A percentile compares a stretch with the other conserved stretches of the same genome.
phyloP scores from a whole-genome alignment of 2,329 filamentous ascomycete species.

The Calonectria honghensis region DNA sequence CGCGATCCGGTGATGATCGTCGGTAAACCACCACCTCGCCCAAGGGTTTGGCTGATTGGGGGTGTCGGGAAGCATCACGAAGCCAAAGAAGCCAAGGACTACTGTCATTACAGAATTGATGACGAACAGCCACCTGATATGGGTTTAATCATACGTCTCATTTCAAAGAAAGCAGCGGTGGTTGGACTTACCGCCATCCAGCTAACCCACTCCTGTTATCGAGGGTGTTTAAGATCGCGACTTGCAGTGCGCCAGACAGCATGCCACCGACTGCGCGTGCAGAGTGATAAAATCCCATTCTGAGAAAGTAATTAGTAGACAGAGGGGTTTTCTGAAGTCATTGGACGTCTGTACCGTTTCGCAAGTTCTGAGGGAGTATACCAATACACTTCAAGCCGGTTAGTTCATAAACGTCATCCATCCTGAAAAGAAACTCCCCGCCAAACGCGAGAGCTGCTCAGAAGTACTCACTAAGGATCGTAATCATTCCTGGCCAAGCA shows the following conservation, averaged over 20 bases:
- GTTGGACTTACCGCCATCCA: constrained; percentile 62
- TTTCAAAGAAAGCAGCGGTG: background rate
- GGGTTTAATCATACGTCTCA: background rate
- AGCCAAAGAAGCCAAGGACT: constrained; percentile 32
- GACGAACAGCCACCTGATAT: constrained; percentile 29
- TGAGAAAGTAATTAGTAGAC: background rate
- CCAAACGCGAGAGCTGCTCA: background rate
- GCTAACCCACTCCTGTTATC: constrained; percentile 60
- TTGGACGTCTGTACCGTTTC: constrained; percentile 25
- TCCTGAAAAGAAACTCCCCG: background rate
- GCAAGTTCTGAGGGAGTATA: constrained; percentile 41
- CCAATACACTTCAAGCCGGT: constrained; percentile 34
- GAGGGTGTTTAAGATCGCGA: constrained; percentile 63
- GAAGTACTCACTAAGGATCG: constrained; percentile 54
- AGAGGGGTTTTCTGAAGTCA: background rate
- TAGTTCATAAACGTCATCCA: background rate
- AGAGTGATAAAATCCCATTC: constrained; percentile 65
- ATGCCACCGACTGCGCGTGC: constrained; percentile 63
- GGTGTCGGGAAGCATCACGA: constrained; percentile 36
- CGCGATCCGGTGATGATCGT: constrained; percentile 54
- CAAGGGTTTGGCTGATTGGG: constrained; percentile 47
- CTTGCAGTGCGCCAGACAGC: constrained; percentile 66
- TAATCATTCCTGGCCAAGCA: constrained; percentile 61
- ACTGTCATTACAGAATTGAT: constrained; percentile 34
- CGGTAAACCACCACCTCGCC: constrained; percentile 56